Percentiles rank a stretch among this genome's conserved stretches.
These are phyloP conservation scores for Vigna reflexopilosa DNA, from an alignment of 306 rosid species.

Conservation along the genomic window DNA sequence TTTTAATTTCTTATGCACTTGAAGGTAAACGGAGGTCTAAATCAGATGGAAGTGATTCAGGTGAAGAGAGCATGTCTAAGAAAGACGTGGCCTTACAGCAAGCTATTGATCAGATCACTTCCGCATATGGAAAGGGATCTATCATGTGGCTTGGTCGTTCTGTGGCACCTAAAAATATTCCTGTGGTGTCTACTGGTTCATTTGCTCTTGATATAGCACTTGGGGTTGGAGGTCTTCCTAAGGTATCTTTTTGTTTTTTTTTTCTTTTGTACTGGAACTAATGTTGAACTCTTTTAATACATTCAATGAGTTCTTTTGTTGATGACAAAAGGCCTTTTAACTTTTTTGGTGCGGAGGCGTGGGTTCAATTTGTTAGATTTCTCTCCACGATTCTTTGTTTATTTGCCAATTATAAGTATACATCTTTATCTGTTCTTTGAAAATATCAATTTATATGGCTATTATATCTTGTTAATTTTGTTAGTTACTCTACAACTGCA, in stretches of 20 bases:
- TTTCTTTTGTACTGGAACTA: constrained; percentile 27
- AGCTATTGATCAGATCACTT: constrained; percentile 93
- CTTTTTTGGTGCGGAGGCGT: neutral
- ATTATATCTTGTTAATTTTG: constrained; percentile 17
- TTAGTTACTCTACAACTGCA: constrained; percentile 4
- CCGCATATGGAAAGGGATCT: constrained; percentile 90
- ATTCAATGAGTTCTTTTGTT: neutral
- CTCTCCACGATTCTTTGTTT: constrained; percentile 4
- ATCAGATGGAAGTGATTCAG: constrained; percentile 73
- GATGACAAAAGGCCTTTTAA: neutral
- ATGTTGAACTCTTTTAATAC: neutral
- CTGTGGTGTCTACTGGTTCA: constrained; percentile 89
- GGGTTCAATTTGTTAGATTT: constrained; percentile 35
- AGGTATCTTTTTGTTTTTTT: constrained; percentile 55
- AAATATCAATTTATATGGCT: constrained; percentile 5
- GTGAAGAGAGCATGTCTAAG: constrained; percentile 78
- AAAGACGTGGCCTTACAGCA: constrained; percentile 84
- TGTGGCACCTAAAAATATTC: constrained; percentile 57
- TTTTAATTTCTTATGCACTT: constrained; percentile 5
- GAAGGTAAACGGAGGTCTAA: constrained; percentile 70
- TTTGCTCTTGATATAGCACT: constrained; percentile 86
- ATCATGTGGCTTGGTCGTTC: constrained; percentile 99
- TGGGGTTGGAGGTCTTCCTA: constrained; percentile 89
- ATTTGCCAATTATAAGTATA: neutral
- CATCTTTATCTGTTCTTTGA: constrained; percentile 1